phyloP scores from a whole-genome alignment of 176 grass and related monocot species.

The Aegilops umbellulata region DNA sequence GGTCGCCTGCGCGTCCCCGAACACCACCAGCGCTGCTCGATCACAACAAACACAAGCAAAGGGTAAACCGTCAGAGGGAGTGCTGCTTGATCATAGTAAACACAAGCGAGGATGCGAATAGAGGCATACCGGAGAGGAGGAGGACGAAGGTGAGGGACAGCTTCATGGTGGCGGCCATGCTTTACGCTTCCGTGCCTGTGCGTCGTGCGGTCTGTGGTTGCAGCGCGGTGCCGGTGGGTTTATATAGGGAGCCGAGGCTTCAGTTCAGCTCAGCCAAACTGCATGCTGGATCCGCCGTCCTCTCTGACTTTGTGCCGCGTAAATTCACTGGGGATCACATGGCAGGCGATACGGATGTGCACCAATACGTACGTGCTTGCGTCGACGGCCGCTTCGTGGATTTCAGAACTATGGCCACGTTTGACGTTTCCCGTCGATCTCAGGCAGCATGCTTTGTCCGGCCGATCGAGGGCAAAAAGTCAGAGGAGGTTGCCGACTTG shows the following conservation, averaged over 20 bases:
- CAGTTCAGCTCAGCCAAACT: neutral
- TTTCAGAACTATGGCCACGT: neutral
- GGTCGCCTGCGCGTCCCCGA: neutral
- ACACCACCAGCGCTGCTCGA: conserved; percentile 20
- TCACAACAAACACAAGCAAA: neutral
- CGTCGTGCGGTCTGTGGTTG: neutral
- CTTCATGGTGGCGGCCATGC: conserved; percentile 14
- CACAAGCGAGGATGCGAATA: no score
- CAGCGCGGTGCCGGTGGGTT: neutral
- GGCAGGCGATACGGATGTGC: neutral
- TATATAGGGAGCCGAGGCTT: neutral
- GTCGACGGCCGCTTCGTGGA: neutral
- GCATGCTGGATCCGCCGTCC: neutral
- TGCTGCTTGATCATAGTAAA: no score
- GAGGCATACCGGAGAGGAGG: conserved; percentile 17
- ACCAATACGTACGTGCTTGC: neutral
- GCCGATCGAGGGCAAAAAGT: neutral
- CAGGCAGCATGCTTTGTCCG: neutral
- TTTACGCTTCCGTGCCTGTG: neutral
- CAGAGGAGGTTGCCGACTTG: neutral
- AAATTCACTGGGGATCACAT: neutral
- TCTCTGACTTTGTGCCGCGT: neutral
- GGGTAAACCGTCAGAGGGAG: no score
- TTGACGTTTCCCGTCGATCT: neutral
- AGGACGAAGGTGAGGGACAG: neutral